Evolutionary conservation across 1,284 basidiomycete species (phyloP).

Genomic region (Caloboletus inedulis): DNA sequence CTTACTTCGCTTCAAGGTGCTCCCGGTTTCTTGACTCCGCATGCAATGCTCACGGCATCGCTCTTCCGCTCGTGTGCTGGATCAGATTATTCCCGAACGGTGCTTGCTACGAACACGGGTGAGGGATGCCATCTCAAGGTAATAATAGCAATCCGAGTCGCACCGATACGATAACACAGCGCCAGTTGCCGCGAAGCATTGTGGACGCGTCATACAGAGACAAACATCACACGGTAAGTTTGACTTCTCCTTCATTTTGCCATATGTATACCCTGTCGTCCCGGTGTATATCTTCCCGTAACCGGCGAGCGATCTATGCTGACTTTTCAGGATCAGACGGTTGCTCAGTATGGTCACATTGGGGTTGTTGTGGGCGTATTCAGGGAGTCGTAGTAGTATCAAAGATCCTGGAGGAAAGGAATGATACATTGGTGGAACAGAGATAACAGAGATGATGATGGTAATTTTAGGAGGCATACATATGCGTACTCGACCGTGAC

Average conservation of each 20-base stretch:
- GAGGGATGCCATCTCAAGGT: not conserved
- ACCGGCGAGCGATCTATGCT: not conserved
- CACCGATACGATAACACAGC: not conserved
- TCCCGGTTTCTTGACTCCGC: not conserved
- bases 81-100: not conserved
- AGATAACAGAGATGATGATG: not conserved
- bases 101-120: not conserved
- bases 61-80: not conserved
- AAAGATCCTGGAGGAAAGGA: not conserved
- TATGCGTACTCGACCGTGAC: not conserved
- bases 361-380: not conserved
- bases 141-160: not conserved
- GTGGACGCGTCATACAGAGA: not conserved
- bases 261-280: not conserved
- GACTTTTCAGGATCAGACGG: not conserved
- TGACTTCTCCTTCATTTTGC: not conserved
- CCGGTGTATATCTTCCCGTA: not conserved
- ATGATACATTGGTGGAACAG: not conserved
- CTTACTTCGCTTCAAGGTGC: not conserved
- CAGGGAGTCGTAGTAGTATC: not conserved
- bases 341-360: slow-evolving; percentile 5
- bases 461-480: not conserved
- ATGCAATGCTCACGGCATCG: not conserved
- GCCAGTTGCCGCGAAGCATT: slow-evolving; percentile 10
- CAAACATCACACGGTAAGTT: not conserved